Conservation (phyloP, 2,329 filamentous ascomycete genomes). For the Fusarium buharicum region DNA sequence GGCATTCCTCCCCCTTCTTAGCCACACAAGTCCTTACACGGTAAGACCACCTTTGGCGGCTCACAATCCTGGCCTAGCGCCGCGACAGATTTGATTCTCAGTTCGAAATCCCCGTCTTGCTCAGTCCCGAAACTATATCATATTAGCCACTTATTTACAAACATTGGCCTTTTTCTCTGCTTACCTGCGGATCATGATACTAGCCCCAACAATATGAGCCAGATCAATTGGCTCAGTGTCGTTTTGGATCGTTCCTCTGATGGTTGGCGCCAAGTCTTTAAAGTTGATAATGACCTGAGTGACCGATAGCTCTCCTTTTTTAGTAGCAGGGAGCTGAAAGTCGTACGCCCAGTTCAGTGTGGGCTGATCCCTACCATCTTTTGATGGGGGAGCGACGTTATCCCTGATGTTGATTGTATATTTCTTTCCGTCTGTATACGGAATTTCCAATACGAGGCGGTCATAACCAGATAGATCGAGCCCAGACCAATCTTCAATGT, state of each 20-base stretch:
- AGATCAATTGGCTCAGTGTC: slow-evolving; percentile 5
- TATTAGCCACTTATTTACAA: neutral
- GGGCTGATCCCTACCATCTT: neutral
- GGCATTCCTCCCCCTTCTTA: no score
- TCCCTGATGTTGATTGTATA: slow-evolving; percentile 6
- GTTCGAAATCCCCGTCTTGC: slow-evolving; percentile 4
- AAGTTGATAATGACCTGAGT: neutral
- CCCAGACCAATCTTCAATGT: slow-evolving; percentile 2
- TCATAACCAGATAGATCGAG: slow-evolving; percentile 4
- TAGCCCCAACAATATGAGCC: neutral
- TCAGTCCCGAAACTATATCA: neutral
- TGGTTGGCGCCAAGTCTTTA: neutral
- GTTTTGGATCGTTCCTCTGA: slow-evolving; percentile 1
- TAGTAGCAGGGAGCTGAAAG: slow-evolving; percentile 1
- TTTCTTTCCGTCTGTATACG: slow-evolving; percentile 7
- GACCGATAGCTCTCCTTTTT: neutral
- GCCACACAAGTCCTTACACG: neutral
- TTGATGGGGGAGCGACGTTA: neutral
- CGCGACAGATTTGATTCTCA: slow-evolving; percentile 6
- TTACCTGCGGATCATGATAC: slow-evolving; percentile 9
- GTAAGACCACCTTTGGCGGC: neutral
- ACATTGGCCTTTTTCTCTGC: neutral
- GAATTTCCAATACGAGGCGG: slow-evolving; percentile 1
- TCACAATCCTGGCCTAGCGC: neutral
- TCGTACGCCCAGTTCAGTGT: slow-evolving; percentile 5